Evolutionary conservation across 164 flowering plant genomes (phyloP), one percentile per base, ranked within the genome.

Genomic region (Umbilicus rupestris): DNA sequence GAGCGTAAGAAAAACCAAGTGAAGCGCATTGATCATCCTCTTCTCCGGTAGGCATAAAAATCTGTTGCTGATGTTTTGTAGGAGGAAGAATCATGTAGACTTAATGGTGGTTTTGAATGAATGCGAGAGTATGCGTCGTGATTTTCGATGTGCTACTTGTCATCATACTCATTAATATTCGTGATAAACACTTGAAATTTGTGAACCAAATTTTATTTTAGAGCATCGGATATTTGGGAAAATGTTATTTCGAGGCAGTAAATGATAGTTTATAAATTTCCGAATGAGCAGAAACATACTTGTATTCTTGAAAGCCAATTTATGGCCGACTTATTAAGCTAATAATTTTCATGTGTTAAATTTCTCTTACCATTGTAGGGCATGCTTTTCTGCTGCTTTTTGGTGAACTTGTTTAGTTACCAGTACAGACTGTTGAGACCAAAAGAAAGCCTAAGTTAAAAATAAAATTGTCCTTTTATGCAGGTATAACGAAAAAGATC

Each of bases 1-100:
- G 58, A 52, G 30, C 24, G 58, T 2, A 52, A 52, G 58, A 52
- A 52, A 24, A 24, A 24, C 15, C 58, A 52, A 24, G 30, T 52
- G 30, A 52, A 52, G 30, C 58, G 58, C 29, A 52, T 52, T 52
- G 58, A 52, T 52, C 58, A 52, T 12, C 58, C 58, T 22, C 58
- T 52, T 26, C 29, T 52, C 58, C 22, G 58, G 58, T 52, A 22
- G 22, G 9, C 24, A 24, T 20, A 1, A 6, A 6, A 20, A 22
- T 52, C 17, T 52, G 15, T 6, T n/a, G 24, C 19, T n/a, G 52
- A 41, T 41, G 16, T 10, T 41, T 3, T 14, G 1, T 41, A n/a
- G 44, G 7, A 35, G 37, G 37, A 0, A 7, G 1, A 35, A 1
- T 41, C 9, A 41, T 52, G 55, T 52, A 11, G 12, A 22, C 0